Evolutionary conservation across 148 eudicot genomes (phyloP), one percentile per base, ranked within the genome.

Genomic region (Chenopodium album): DNA sequence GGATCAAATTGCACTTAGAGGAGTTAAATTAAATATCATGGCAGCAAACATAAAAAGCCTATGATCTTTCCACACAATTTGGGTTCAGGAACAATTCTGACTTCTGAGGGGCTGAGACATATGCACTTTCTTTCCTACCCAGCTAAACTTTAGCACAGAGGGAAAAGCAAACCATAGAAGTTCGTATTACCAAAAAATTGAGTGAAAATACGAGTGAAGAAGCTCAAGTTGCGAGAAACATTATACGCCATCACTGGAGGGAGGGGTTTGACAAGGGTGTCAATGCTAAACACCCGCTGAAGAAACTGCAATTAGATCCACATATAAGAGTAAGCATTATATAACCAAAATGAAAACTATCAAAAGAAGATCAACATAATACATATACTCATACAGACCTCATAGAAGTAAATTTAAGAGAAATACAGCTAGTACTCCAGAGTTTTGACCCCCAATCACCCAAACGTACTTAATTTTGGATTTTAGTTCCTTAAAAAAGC

Each of bases 131-230:
- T 68, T n/a, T 46, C 32, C 26, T 11, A 56, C 29, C 37, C 23
- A 78, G 28, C 64, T 48, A 47, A 64, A 73, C 67, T 26, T 52
- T 32, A 22, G 48, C 74, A 63, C 32, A 23, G 52, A 78, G 6
- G 1, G 26, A 63, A 34, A 63, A 80, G 2, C 64, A 75, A 71
- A 52, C 10, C 20, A 29, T 77, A 59, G 19, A 82, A 50, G 34
- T 22, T 17, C 2, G 14, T 79, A 91, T 90, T 88, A 93, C 98
- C 98, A 77, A 91, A 92, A 84, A 95, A 95, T 83, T 95, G 98
- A 17, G 98, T 92, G 85, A 95, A 95, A 86, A 95, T 95, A 47
- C 98, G 91, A 14, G 98, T 92, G 85, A 95, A 95, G 92, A 95
- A 95, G 90, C 84, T 89, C 92, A 94, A 83, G 89, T 91, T 93